Percentiles rank a stretch among this genome's conserved stretches.
Conservation (phyloP, 768 basidiomycete species). For the Chalciporus chontae region DNA sequence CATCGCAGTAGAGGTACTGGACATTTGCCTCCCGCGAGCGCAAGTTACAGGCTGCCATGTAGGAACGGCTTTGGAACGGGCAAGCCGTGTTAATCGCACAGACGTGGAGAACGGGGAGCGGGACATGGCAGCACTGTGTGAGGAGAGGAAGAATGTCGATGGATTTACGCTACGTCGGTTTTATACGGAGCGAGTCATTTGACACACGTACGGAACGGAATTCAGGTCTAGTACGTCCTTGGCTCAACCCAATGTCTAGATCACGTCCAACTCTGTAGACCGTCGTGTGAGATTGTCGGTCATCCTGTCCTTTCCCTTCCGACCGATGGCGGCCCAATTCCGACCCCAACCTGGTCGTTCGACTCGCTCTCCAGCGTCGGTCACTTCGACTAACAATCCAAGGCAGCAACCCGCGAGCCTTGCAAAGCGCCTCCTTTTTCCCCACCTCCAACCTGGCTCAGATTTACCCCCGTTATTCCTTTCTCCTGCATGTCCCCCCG, state of each 20-base stretch:
- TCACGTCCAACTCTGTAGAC: too few species aligned
- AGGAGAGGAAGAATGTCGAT: not conserved
- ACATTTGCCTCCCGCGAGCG: slow-evolving; percentile 8
- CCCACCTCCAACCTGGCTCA: slow-evolving; percentile 39
- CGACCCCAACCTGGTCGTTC: slow-evolving; percentile 12
- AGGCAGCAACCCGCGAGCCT: slow-evolving; percentile 35
- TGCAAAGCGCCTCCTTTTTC: slow-evolving; percentile 63
- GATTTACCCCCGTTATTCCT: slow-evolving; percentile 54
- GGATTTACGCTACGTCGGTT: slow-evolving; percentile 12
- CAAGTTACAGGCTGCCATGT: slow-evolving; percentile 11
- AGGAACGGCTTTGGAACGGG: not conserved
- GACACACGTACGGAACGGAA: not conserved
- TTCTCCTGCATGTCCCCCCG: slow-evolving; percentile 40
- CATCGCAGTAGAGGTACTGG: slow-evolving; percentile 25
- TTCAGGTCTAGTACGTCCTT: too few species aligned
- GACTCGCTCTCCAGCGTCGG: slow-evolving; percentile 23
- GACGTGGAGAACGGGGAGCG: slow-evolving; percentile 9
- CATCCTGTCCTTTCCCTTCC: not conserved
- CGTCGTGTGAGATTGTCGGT: not conserved
- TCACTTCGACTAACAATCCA: slow-evolving; percentile 14
- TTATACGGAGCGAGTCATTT: slow-evolving; percentile 18
- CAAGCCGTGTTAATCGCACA: slow-evolving; percentile 10
- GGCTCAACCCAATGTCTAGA: too few species aligned
- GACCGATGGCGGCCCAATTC: slow-evolving; percentile 3
- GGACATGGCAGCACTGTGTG: slow-evolving; percentile 19